Base-by-base conservation (phyloP, 768 basidiomycete species). In the Xerocomellus dryophilus region DNA sequence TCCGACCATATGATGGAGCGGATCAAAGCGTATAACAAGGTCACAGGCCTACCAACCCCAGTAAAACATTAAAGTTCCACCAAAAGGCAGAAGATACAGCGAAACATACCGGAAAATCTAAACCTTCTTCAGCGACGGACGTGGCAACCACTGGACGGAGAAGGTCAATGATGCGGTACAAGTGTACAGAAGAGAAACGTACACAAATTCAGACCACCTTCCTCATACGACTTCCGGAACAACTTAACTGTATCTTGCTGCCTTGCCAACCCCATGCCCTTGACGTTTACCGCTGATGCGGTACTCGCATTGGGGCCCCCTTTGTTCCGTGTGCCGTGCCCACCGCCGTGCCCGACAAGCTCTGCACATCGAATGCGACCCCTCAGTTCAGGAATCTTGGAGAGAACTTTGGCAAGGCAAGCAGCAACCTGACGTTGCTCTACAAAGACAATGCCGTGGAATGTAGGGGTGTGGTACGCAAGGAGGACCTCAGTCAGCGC, bases 91-190 rank as follows among this genome's bases (percentile, higher is more conserved):
- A 31, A 29, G 17, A 32, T 50, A 39, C 12, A 27, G 43, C 15
- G 35, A 40, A 36, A 70, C 81, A 50, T 63, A 88, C 86, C 21
- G 87, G 88, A 72, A 96, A 92, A 67, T 96, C 93, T 17, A 96
- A 78, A 0, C 93, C 93, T 73, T 96, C 93, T 69, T 96, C 93
- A 0, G 91, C 93, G 14, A 95, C 91, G 6, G 86, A 85, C 0
- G 91, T 93, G 5, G 91, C 88, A 58, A 94, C 76, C 20, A 94
- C 86, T 84, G 54, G 34, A 53, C 38, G 47, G 29, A 40, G 42
- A 15, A 12, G 4, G 17, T 59, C 20, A 53, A 45, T 12, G 41
- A 18, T 11, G 36, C 25, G 10, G 11, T 15, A 27, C 20, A 17
- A 42, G 20, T 18, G 35, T 2, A 17, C 21, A 51, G 17, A 52